Base-by-base conservation (phyloP, 129 eudicot genomes). In the Escallonia rubra region DNA sequence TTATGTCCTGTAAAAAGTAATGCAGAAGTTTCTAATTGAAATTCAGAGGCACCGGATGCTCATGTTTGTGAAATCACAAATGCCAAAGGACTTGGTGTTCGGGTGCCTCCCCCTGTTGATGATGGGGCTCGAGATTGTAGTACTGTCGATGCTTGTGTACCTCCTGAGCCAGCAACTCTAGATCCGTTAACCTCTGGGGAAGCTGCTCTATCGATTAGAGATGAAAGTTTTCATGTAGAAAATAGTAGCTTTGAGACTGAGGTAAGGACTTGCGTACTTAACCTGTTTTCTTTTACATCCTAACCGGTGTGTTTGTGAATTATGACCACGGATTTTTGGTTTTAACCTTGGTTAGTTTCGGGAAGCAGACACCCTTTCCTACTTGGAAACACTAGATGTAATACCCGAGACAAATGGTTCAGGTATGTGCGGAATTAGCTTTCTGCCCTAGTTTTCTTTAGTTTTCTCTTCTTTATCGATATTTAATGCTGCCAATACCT, bases 131-230 rank as follows among this genome's bases (percentile, higher is more conserved):
- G 8, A 41, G 38, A 57, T 59, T 52, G 57, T 67, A 72, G 76
- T 63, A 54, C 39, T 65, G 72, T 61, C 43, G 39, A 64, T 63
- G 50, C 66, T 64, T 45, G 66, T 53, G 16, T 48, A 55, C 63
- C 63, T 59, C 75, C 81, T 66, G 44, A 68, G 62, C 12, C 79
- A 46, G 62, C 57, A 44, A 55, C 54, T 12, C 23, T 50, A 57
- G 86, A 76, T 64, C 80, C 88, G 49, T 79, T 79, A 45, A 71
- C 80, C 57, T 75, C 72, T 57, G 81, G 61, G 64, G 90, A 75
- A 63, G 73, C 82, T 73, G 52, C 79, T 58, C 62, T 79, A 56
- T 70, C 75, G 47, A 75, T 60, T 67, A 67, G 68, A 57, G 78
- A 57, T 44, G 80, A 61, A 10, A 70, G 57, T 61, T 77, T 77